Evolutionary conservation across 2,329 filamentous ascomycete species (phyloP).

Genomic region (Massarina eburnea): DNA sequence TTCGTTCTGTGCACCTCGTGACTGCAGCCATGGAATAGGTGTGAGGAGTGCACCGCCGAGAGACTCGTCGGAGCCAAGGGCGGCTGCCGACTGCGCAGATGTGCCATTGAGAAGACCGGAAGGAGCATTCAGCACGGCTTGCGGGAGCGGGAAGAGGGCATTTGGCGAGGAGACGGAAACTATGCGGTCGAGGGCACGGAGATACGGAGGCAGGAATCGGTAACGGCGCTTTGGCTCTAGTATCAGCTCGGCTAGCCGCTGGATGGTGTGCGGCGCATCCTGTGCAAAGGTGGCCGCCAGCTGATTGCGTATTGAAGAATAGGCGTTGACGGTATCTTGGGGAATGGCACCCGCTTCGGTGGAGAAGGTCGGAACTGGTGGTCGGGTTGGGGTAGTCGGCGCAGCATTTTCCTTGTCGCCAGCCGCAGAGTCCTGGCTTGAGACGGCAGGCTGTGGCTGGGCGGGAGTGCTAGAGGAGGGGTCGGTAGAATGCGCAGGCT

Average conservation of each 20-base stretch:
- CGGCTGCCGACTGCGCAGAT: constrained; percentile 40
- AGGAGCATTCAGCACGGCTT: constrained; percentile 56
- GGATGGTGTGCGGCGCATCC: constrained; percentile 87
- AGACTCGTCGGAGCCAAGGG: constrained; percentile 80
- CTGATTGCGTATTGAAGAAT: constrained; percentile 47
- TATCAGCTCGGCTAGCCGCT: constrained; percentile 86
- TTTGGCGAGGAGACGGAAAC: constrained; percentile 84
- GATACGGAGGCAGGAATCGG: constrained; percentile 76
- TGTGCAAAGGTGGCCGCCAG: constrained; percentile 68
- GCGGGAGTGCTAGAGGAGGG: constrained; percentile 41
- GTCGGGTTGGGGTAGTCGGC: constrained; percentile 47
- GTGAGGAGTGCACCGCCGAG: constrained; percentile 89
- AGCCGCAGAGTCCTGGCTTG: constrained; percentile 54
- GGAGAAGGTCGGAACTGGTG: constrained; percentile 48
- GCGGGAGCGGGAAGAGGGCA: constrained; percentile 79
- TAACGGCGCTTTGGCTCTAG: constrained; percentile 78
- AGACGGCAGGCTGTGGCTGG: constrained; percentile 19
- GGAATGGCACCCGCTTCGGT: constrained; percentile 28
- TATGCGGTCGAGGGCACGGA: constrained; percentile 87
- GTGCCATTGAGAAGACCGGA: constrained; percentile 62
- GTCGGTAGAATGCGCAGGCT: constrained; percentile 50
- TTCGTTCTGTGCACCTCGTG: constrained; percentile 53
- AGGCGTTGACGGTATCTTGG: constrained; percentile 34
- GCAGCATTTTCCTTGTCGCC: constrained; percentile 70
- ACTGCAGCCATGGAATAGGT: constrained; percentile 83